A percentile compares a stretch with the other conserved stretches of the same genome.
Evolutionary conservation across 805 yeast genomes (phyloP).

Genomic region (Millerozyma miso): DNA sequence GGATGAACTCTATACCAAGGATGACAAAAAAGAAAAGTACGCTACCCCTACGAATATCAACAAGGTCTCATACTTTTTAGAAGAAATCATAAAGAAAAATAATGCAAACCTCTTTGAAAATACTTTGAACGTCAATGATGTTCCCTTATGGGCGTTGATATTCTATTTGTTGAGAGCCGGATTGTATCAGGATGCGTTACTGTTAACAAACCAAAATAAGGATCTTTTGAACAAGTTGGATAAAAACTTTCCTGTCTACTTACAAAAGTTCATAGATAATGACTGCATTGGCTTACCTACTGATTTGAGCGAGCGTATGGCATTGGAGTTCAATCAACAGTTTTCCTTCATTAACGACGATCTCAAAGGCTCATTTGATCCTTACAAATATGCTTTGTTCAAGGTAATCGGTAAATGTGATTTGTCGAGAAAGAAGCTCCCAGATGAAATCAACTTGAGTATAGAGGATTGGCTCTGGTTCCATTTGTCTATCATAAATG

Average conservation of each 20-base stretch:
- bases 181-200: slow-evolving; percentile 69
- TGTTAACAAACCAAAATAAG: slow-evolving; percentile 57
- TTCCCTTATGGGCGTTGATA: slow-evolving; percentile 92
- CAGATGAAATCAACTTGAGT: slow-evolving; percentile 65
- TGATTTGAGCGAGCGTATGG: slow-evolving; percentile 65
- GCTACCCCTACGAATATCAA: slow-evolving; percentile 63
- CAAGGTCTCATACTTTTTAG: slow-evolving; percentile 60
- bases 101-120: slow-evolving; percentile 23
- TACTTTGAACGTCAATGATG: slow-evolving; percentile 58
- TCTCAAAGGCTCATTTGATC: slow-evolving; percentile 54
- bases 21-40: slow-evolving; percentile 33
- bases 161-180: slow-evolving; percentile 87
- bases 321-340: slow-evolving; percentile 79
- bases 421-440: slow-evolving; percentile 59
- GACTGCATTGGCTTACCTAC: slow-evolving; percentile 56
- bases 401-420: slow-evolving; percentile 91
- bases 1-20: slow-evolving; percentile 61
- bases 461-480: slow-evolving; percentile 98
- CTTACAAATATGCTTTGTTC: slow-evolving; percentile 84
- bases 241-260: slow-evolving; percentile 73
- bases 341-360: slow-evolving; percentile 58
- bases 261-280: slow-evolving; percentile 58
- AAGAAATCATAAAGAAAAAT: slow-evolving; percentile 32
- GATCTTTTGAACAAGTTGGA: slow-evolving; percentile 81
- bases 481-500: slow-evolving; percentile 73